Evolutionary conservation across 1,284 basidiomycete genomes (phyloP).

Genomic region (Melanopsichium pennsylvanicum): DNA sequence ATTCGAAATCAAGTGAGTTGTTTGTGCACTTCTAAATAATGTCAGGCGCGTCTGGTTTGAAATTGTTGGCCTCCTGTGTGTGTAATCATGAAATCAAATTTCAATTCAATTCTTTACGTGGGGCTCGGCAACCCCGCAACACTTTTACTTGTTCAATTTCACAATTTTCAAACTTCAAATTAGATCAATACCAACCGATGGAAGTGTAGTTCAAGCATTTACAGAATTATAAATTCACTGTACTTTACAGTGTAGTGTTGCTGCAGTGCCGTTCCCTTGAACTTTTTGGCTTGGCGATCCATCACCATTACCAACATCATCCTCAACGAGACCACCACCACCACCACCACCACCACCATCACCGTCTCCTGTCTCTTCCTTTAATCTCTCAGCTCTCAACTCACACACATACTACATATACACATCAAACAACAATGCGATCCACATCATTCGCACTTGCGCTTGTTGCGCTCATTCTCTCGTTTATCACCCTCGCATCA

Average conservation of each 20-base stretch:
- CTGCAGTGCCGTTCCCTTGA: neutral
- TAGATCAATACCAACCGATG: too few relatives aligned
- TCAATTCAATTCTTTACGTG: too few relatives aligned
- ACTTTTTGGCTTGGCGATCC: neutral
- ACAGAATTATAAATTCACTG: neutral
- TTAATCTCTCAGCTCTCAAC: neutral
- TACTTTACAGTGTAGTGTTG: too few relatives aligned
- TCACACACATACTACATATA: neutral
- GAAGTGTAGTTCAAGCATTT: neutral
- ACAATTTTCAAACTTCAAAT: too few relatives aligned
- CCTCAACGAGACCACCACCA: too few relatives aligned
- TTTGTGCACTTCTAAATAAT: too few relatives aligned
- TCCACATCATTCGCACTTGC: conserved; percentile 19
- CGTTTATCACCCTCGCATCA: conserved; percentile 23
- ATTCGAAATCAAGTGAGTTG: too few relatives aligned
- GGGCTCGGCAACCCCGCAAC: too few relatives aligned
- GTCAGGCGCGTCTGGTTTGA: too few relatives aligned
- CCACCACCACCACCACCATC: neutral
- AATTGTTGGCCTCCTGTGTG: too few relatives aligned
- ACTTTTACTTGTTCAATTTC: too few relatives aligned
- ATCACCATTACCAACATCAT: neutral
- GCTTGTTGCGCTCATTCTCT: conserved; percentile 34
- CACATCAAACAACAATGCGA: conserved; percentile 13
- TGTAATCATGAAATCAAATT: too few relatives aligned
- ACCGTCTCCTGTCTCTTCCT: neutral